Conservation (phyloP, 2,329 filamentous ascomycete species). For the Lachnellula occidentalis region DNA sequence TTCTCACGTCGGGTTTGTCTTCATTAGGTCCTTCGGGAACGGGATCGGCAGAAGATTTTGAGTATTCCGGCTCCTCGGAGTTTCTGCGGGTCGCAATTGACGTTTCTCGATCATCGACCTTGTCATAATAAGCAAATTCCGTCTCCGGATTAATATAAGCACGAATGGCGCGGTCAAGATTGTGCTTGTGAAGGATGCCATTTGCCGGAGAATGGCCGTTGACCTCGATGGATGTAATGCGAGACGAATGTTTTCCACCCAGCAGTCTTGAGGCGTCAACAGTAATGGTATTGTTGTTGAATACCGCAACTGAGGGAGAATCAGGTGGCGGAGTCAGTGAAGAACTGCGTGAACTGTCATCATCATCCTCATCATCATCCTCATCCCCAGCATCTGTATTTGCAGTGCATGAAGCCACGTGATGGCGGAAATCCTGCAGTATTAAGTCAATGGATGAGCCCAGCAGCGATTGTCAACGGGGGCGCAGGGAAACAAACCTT, state of each 20-base stretch:
- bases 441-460: constrained; percentile 17
- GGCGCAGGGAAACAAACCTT: constrained; percentile 3
- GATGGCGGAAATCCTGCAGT: constrained; percentile 24
- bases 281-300: neutral
- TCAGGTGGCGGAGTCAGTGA: constrained; percentile 20
- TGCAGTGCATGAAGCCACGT: constrained; percentile 26
- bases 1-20: constrained; percentile 8
- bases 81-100: constrained; percentile 11
- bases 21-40: constrained; percentile 5
- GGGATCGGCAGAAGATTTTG: constrained; percentile 3
- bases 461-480: neutral
- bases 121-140: constrained; percentile 22
- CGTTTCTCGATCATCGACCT: constrained; percentile 16
- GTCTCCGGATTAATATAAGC: constrained; percentile 16
- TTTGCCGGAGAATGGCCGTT: constrained; percentile 4
- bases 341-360: constrained; percentile 17
- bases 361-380: constrained; percentile 4
- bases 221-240: constrained; percentile 5
- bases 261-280: neutral
- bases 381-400: constrained; percentile 9
- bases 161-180: constrained; percentile 5
- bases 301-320: constrained; percentile 7
- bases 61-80: constrained; percentile 10
- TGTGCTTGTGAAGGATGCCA: constrained; percentile 1
- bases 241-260: neutral